Evolutionary conservation across 306 rosid species (phyloP).

Genomic region (Trifolium subterraneum): DNA sequence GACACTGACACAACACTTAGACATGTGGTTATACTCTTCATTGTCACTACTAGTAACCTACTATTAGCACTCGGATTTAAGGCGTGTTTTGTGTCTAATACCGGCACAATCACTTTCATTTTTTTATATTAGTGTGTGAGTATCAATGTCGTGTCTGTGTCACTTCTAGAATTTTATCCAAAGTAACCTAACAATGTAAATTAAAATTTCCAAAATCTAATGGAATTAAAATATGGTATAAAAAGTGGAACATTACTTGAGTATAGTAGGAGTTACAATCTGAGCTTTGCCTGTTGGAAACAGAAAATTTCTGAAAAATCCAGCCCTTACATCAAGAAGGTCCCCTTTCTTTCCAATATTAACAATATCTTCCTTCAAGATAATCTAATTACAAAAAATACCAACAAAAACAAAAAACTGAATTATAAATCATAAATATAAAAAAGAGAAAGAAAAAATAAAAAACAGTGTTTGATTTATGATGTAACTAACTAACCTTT

Average conservation of each 20-base stretch:
- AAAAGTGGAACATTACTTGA: slow-evolving; percentile 69
- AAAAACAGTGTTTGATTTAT: background rate
- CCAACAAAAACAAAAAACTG: background rate
- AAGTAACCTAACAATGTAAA: slow-evolving; percentile 4
- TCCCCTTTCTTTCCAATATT: slow-evolving; percentile 77
- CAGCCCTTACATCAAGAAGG: slow-evolving; percentile 78
- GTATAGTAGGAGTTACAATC: slow-evolving; percentile 71
- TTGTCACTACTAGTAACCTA: background rate
- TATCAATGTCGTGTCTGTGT: no score
- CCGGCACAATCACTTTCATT: background rate
- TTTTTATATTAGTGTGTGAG: background rate
- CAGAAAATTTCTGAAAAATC: slow-evolving; percentile 80
- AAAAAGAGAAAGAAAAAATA: no score
- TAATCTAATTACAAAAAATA: slow-evolving; percentile 62
- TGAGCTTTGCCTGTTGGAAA: slow-evolving; percentile 81
- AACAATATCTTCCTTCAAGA: slow-evolving; percentile 80
- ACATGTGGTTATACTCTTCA: background rate
- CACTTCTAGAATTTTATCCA: background rate
- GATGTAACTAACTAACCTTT: slow-evolving; percentile 55
- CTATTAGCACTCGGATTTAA: background rate
- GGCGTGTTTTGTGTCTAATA: background rate
- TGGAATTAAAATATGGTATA: slow-evolving; percentile 4
- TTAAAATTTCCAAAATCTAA: slow-evolving; percentile 16
- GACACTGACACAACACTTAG: background rate
- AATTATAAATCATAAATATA: slow-evolving; percentile 2